Percentiles rank a stretch among this genome's conserved stretches.
Evolutionary conservation across 768 basidiomycete genomes (phyloP).

Genomic region (Agrocybe praecox): DNA sequence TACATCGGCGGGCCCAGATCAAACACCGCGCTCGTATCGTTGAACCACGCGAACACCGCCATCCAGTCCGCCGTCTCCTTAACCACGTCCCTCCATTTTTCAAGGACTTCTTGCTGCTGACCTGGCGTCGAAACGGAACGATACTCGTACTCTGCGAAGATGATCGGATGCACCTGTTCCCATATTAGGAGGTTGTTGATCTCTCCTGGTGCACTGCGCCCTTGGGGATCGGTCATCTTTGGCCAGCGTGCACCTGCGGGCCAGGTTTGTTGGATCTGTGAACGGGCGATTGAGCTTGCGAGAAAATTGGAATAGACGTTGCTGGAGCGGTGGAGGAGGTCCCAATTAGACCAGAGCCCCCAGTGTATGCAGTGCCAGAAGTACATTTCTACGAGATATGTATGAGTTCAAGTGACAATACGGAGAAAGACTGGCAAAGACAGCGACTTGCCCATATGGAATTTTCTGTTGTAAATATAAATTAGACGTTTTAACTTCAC

Average conservation of each 20-base stretch:
- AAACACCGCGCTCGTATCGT: constrained; percentile 45
- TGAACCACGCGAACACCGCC: constrained; percentile 57
- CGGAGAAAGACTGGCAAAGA: background rate
- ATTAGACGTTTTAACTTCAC: background rate
- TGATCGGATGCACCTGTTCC: constrained; percentile 62
- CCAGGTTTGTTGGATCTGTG: constrained; percentile 51
- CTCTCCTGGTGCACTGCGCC: constrained; percentile 58
- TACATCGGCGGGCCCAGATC: constrained; percentile 66
- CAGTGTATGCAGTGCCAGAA: constrained; percentile 64
- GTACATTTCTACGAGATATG: constrained; percentile 40
- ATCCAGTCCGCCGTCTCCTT: constrained; percentile 61
- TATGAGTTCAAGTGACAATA: background rate
- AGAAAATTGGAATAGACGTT: constrained; percentile 51
- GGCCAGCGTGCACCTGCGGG: constrained; percentile 59
- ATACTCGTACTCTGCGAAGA: constrained; percentile 61
- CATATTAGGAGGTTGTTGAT: constrained; percentile 67
- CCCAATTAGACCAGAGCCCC: constrained; percentile 65
- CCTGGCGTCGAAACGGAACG: constrained; percentile 38
- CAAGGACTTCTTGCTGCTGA: constrained; percentile 17
- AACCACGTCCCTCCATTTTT: constrained; percentile 56
- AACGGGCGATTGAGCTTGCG: constrained; percentile 42
- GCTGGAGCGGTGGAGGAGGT: constrained; percentile 48
- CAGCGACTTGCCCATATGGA: constrained; percentile 12
- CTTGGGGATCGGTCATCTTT: constrained; percentile 65
- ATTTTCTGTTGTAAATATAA: constrained; percentile 5